Percentiles rank a stretch among this genome's conserved stretches.
These are phyloP conservation scores for Flaveria brownii DNA, from an alignment of 129 eudicot genomes.

Conservation along the genomic window DNA sequence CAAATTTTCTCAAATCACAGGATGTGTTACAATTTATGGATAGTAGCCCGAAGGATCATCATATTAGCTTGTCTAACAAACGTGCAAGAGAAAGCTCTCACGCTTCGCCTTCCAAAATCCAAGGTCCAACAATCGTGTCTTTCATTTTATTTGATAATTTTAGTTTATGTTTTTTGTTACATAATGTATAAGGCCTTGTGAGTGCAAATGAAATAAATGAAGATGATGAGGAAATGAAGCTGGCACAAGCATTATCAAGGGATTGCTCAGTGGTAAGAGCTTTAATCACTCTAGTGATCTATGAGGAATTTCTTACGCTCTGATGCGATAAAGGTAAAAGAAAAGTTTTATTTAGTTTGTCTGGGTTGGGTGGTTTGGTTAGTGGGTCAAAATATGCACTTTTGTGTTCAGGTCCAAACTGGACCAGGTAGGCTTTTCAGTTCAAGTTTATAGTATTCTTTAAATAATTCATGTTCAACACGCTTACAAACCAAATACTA, in stretches of 20 bases:
- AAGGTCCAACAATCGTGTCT: constrained; percentile 27
- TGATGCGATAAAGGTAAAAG: constrained; percentile 64
- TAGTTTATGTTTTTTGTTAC: background rate
- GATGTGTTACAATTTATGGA: constrained; percentile 74
- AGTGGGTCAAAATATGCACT: background rate
- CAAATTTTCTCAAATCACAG: constrained; percentile 32
- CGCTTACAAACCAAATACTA: background rate
- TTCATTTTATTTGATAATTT: background rate
- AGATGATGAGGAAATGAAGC: constrained; percentile 65
- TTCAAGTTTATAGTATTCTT: background rate
- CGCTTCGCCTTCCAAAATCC: constrained; percentile 41
- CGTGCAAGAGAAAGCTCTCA: constrained; percentile 56
- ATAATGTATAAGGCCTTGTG: constrained; percentile 3
- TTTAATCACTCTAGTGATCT: too few relatives aligned
- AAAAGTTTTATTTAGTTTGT: too few relatives aligned
- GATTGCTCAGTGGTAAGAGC: too few relatives aligned
- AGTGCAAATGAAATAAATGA: constrained; percentile 49
- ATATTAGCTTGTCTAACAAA: constrained; percentile 51
- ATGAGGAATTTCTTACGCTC: constrained; percentile 68
- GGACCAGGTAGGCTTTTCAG: too few relatives aligned
- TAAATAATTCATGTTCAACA: background rate
- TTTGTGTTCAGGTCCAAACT: background rate
- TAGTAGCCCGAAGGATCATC: constrained; percentile 67
- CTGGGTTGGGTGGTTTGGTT: background rate
- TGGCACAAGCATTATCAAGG: constrained; percentile 68